These are phyloP conservation scores for Neoarthrinium moseri DNA, from an alignment of 2,329 filamentous ascomycete genomes.

Conservation along the genomic window DNA sequence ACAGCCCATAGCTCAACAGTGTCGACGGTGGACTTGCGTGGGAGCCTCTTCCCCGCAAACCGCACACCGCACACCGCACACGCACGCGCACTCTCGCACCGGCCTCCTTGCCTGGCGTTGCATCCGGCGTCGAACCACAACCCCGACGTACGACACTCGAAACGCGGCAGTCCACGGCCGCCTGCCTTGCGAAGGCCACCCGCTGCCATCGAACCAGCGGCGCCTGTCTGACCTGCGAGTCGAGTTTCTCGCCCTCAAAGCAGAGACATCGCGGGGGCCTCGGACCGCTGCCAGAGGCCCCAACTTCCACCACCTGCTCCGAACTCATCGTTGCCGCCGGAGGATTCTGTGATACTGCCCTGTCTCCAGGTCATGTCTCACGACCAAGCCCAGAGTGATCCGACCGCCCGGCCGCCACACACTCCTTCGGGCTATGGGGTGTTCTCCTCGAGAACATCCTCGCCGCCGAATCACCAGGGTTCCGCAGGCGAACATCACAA, in stretches of 20 bases:
- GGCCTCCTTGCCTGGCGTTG: conserved; percentile 9
- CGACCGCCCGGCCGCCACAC: conserved; percentile 25
- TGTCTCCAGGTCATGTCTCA: conserved; percentile 48
- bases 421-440: conserved; percentile 33
- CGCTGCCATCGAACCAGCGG: too few species aligned
- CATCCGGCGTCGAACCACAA: neutral
- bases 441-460: conserved; percentile 19
- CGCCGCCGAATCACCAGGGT: conserved; percentile 25
- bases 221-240: too few species aligned
- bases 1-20: conserved; percentile 48
- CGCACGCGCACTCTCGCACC: conserved; percentile 36
- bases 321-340: neutral
- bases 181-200: too few species aligned
- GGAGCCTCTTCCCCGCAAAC: conserved; percentile 57
- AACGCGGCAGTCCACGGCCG: too few species aligned
- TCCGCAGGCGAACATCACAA: conserved; percentile 19
- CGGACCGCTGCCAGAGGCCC: conserved; percentile 10
- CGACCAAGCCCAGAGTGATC: conserved; percentile 39
- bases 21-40: conserved; percentile 57
- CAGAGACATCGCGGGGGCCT: conserved; percentile 1
- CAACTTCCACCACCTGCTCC: conserved; percentile 4
- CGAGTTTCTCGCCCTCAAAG: neutral
- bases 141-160: too few species aligned
- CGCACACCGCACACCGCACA: conserved; percentile 50
- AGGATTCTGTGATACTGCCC: neutral